Percentiles rank a stretch among this genome's conserved stretches.
These are phyloP conservation scores for Dovyalis caffra DNA, from an alignment of 345 rosid genomes.

Conservation along the genomic window DNA sequence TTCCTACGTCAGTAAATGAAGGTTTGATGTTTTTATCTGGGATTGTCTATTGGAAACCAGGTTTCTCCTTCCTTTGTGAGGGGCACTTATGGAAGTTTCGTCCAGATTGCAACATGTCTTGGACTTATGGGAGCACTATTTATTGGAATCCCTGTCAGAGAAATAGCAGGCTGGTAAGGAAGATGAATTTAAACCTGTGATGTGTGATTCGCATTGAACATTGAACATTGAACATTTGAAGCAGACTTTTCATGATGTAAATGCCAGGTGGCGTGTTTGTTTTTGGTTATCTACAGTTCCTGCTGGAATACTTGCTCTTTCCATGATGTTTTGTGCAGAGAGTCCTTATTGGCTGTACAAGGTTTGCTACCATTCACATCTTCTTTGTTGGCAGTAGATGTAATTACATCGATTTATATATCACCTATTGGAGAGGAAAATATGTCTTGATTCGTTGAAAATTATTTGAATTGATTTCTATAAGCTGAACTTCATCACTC, in stretches of 20 bases:
- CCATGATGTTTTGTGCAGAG: constrained; percentile 81
- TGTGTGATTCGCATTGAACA: neutral
- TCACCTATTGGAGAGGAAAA: neutral
- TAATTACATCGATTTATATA: neutral
- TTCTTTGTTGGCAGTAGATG: neutral
- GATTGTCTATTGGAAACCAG: constrained; percentile 38
- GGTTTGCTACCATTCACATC: constrained; percentile 42
- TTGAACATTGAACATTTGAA: no score
- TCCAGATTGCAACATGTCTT: constrained; percentile 94
- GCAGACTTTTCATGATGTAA: neutral
- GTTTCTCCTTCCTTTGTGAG: constrained; percentile 91
- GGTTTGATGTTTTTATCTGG: constrained; percentile 15
- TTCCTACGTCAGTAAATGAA: neutral
- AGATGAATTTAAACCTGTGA: neutral
- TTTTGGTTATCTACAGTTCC: constrained; percentile 86
- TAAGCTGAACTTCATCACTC: neutral
- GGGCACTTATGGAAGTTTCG: constrained; percentile 94
- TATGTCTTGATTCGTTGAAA: neutral
- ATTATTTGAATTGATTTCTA: no score
- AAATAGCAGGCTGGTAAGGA: constrained; percentile 72
- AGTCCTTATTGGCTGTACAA: constrained; percentile 90
- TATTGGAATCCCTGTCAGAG: constrained; percentile 84
- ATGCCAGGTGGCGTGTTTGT: constrained; percentile 93
- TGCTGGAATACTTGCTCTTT: constrained; percentile 72
- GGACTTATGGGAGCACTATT: constrained; percentile 84